Evolutionary conservation across 2,329 filamentous ascomycete species (phyloP).

Genomic region (Arthrobotrys conoides): DNA sequence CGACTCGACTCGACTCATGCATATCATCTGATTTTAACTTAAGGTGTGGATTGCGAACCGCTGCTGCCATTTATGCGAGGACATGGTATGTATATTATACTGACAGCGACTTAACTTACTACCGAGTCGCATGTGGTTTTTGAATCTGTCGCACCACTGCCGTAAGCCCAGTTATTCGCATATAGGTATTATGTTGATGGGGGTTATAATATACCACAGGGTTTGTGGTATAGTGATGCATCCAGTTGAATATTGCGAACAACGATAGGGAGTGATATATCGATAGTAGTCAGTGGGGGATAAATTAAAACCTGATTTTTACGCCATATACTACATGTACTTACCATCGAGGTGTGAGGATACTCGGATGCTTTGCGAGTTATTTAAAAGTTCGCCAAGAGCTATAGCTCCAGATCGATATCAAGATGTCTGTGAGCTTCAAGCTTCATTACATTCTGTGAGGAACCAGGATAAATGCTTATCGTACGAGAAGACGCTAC

Average conservation of each 20-base stretch:
- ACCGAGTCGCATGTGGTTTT: slow-evolving; percentile 34
- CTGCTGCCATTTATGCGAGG: slow-evolving; percentile 34
- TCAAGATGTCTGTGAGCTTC: not conserved
- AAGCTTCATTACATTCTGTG: not conserved
- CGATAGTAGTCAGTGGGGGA: too few species aligned
- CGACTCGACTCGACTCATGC: slow-evolving; percentile 22
- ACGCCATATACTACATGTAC: not conserved
- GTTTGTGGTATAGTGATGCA: slow-evolving; percentile 25
- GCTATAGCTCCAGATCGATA: not conserved
- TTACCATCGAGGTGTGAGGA: slow-evolving; percentile 5
- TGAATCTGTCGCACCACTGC: slow-evolving; percentile 12
- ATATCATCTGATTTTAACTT: slow-evolving; percentile 22
- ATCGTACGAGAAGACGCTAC: slow-evolving; percentile 50
- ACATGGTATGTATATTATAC: slow-evolving; percentile 7
- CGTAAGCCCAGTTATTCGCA: slow-evolving; percentile 2
- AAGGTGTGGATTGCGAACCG: slow-evolving; percentile 36
- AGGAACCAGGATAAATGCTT: slow-evolving; percentile 18
- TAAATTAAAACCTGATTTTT: slow-evolving; percentile 45
- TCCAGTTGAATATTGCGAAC: slow-evolving; percentile 31
- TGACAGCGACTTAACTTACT: too few species aligned
- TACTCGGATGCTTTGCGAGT: not conserved
- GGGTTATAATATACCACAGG: not conserved
- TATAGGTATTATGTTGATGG: too few species aligned
- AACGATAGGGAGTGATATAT: not conserved
- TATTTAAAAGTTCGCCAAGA: slow-evolving; percentile 29